A percentile compares a stretch with the other conserved stretches of the same genome.
Conservation (phyloP, 208 protist species). For the Porcisia deanei region DNA sequence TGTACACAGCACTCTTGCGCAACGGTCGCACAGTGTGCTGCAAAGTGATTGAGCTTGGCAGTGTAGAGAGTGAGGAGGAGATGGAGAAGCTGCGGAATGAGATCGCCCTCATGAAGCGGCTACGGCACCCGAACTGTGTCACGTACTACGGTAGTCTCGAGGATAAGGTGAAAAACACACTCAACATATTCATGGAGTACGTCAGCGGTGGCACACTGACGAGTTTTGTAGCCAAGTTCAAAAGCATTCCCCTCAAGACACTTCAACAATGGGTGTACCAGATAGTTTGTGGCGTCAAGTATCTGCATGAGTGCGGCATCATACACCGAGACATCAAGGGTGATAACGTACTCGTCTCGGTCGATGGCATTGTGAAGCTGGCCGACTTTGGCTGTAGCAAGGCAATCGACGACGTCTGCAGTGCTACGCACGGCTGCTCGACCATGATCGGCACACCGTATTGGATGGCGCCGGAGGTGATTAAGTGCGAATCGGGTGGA, state of each 20-base stretch:
- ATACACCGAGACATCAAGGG: constrained; percentile 93
- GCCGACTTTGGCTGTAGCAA: constrained; percentile 94
- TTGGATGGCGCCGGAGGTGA: constrained; percentile 94
- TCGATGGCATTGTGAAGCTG: constrained; percentile 88
- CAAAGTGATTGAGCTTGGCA: constrained; percentile 86
- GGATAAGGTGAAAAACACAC: constrained; percentile 55
- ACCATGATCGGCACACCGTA: constrained; percentile 91
- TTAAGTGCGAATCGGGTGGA: constrained; percentile 81
- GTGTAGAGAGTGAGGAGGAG: constrained; percentile 57
- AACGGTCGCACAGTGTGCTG: constrained; percentile 80
- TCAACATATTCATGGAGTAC: constrained; percentile 95
- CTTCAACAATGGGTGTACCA: constrained; percentile 88
- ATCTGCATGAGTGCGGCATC: constrained; percentile 89
- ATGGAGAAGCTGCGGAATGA: constrained; percentile 85
- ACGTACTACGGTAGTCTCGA: constrained; percentile 90
- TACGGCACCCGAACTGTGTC: constrained; percentile 91
- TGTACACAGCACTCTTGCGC: constrained; percentile 73
- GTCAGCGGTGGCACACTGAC: constrained; percentile 83
- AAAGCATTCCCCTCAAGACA: constrained; percentile 67
- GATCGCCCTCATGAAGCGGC: constrained; percentile 79
- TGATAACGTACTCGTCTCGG: constrained; percentile 89
- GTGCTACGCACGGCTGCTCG: constrained; percentile 69
- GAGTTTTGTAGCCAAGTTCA: constrained; percentile 80
- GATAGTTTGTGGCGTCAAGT: constrained; percentile 89
- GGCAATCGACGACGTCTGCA: constrained; percentile 82